phyloP scores from a whole-genome alignment of 495 filamentous ascomycete species.

The Viridothelium virens region DNA sequence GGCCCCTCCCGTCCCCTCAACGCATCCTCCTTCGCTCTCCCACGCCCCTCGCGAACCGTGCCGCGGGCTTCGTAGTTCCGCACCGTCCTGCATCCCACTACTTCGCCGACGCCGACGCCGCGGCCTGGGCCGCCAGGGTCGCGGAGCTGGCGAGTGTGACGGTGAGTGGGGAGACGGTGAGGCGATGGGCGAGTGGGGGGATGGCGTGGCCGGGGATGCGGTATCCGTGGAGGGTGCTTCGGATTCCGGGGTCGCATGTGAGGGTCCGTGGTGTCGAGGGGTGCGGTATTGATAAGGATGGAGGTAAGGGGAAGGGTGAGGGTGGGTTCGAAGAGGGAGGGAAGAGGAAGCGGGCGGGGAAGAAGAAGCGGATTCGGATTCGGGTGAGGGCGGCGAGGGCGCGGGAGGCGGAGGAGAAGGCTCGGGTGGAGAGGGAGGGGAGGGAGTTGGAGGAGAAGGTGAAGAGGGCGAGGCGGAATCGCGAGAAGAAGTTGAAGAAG shows the following conservation, averaged over 20 bases:
- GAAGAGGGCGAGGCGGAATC: slow-evolving; percentile 25
- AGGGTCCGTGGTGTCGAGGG: neutral
- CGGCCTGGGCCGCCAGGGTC: slow-evolving; percentile 25
- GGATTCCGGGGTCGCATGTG: slow-evolving; percentile 15
- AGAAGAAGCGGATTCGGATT: slow-evolving; percentile 46
- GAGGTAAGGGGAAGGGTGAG: slow-evolving; percentile 27
- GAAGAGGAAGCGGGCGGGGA: slow-evolving; percentile 43
- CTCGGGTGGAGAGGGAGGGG: slow-evolving; percentile 20
- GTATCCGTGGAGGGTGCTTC: slow-evolving; percentile 47
- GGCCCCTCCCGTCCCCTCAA: neutral
- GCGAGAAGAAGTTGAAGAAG: neutral
- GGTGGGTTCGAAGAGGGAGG: slow-evolving; percentile 13
- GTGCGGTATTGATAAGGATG: neutral
- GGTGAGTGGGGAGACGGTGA: slow-evolving; percentile 41
- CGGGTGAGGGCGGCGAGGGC: slow-evolving; percentile 44
- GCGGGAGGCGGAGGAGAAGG: slow-evolving; percentile 41
- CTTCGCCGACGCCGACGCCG: slow-evolving; percentile 30
- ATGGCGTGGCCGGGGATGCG: slow-evolving; percentile 45
- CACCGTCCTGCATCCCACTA: slow-evolving; percentile 41
- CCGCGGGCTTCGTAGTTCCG: slow-evolving; percentile 35
- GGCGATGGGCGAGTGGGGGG: slow-evolving; percentile 27
- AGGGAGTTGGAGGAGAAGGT: slow-evolving; percentile 24
- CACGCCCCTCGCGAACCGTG: slow-evolving; percentile 19
- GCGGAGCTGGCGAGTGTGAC: slow-evolving; percentile 36
- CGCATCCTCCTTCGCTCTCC: slow-evolving; percentile 24